Evolutionary conservation across 345 rosid genomes (phyloP).

Genomic region (Noccaea caerulescens): DNA sequence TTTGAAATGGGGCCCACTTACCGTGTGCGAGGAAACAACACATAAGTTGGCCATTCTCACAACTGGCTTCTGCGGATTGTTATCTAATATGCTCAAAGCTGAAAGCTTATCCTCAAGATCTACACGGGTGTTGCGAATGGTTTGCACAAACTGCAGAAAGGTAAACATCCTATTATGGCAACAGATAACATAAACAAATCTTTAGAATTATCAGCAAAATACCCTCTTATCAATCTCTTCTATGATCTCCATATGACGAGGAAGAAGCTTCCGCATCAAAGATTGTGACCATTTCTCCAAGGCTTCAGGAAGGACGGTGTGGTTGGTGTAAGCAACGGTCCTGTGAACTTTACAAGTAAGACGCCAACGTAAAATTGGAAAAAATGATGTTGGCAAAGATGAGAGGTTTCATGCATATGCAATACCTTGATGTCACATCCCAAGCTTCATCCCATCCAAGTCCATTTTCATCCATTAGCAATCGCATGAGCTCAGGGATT

Average conservation of each 20-base stretch:
- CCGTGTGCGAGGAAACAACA: constrained; percentile 87
- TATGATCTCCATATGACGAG: constrained; percentile 99
- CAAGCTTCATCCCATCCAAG: constrained; percentile 99
- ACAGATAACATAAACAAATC: constrained; percentile 20
- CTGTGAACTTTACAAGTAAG: constrained; percentile 48
- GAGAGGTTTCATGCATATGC: constrained; percentile 17
- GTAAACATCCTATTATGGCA: constrained; percentile 20
- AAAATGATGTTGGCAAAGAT: not conserved
- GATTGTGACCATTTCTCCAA: constrained; percentile 96
- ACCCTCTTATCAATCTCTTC: constrained; percentile 93
- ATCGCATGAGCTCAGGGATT: constrained; percentile 94
- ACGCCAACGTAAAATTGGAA: constrained; percentile 13
- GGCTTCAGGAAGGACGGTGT: constrained; percentile 99
- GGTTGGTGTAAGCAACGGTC: constrained; percentile 95
- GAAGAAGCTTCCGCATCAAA: constrained; percentile 96
- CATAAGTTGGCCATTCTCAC: constrained; percentile 98
- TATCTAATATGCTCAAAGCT: constrained; percentile 76
- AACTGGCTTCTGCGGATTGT: constrained; percentile 86
- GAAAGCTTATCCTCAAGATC: constrained; percentile 87
- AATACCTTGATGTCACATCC: constrained; percentile 80
- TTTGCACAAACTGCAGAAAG: constrained; percentile 67
- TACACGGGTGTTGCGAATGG: constrained; percentile 53
- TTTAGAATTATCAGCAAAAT: constrained; percentile 28
- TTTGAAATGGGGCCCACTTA: constrained; percentile 41
- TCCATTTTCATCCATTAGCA: constrained; percentile 86